Conservation (phyloP, 352 stramenopile species). For the Pythium phragmitis region DNA sequence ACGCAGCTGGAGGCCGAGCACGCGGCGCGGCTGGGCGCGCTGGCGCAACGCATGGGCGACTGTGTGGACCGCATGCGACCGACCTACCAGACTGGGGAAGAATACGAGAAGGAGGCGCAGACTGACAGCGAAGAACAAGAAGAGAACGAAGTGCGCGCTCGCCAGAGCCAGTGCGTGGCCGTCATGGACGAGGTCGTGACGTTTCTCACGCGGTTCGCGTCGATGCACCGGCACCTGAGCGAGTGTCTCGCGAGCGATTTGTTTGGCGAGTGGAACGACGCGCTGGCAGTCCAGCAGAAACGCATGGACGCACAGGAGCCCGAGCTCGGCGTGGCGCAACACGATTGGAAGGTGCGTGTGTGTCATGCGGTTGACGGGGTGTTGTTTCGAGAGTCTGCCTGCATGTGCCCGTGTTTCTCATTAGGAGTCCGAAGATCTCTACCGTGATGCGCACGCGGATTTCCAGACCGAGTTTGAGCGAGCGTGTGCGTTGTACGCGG, state of each 20-base stretch:
- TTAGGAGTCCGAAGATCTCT: conserved; percentile 17
- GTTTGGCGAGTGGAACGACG: conserved; percentile 29
- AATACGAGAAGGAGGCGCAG: not conserved
- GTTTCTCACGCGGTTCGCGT: conserved; percentile 33
- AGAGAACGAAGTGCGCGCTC: conserved; percentile 14
- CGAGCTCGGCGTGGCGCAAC: conserved; percentile 7
- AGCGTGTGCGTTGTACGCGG: conserved; percentile 11
- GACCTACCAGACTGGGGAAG: not conserved
- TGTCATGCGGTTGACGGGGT: not conserved
- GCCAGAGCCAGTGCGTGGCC: conserved; percentile 26
- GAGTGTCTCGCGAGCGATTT: conserved; percentile 27
- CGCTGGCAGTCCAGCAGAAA: conserved; percentile 18
- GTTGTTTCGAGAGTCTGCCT: too few species aligned
- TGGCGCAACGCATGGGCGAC: conserved; percentile 28
- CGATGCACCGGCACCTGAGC: conserved; percentile 32
- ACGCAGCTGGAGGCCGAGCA: conserved; percentile 28
- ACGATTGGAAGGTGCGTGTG: conserved; percentile 15
- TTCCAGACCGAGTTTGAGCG: conserved; percentile 21
- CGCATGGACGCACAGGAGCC: conserved; percentile 21
- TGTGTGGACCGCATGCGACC: conserved; percentile 27
- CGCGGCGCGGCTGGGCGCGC: conserved; percentile 21
- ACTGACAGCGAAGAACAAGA: not conserved
- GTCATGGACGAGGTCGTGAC: conserved; percentile 38
- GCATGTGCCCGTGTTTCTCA: not conserved
- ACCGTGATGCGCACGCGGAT: not conserved